Conservation (phyloP, 345 rosid genomes). For the Eucalyptus pauciflora region DNA sequence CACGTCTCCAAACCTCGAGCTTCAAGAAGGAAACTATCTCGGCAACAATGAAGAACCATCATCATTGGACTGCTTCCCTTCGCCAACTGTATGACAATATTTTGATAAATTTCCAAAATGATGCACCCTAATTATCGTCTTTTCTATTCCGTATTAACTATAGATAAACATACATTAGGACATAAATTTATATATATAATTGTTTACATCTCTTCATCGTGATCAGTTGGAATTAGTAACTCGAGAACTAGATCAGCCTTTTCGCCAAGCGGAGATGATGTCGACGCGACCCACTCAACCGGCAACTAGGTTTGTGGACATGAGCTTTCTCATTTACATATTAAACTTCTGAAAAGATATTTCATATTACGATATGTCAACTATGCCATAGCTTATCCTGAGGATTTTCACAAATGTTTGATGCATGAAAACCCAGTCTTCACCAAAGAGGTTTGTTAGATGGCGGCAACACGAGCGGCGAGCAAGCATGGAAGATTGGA, state of each 20-base stretch:
- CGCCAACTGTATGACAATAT: background rate
- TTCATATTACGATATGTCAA: background rate
- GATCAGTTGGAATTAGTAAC: background rate
- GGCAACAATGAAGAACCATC: background rate
- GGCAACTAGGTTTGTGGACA: background rate
- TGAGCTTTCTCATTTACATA: background rate
- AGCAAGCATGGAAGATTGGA: background rate
- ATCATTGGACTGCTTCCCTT: background rate
- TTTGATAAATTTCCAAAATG: background rate
- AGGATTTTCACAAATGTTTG: background rate
- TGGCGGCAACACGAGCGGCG: background rate
- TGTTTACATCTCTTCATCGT: background rate
- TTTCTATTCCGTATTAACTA: background rate
- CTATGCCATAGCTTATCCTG: background rate
- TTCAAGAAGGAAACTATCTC: background rate
- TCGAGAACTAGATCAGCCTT: background rate
- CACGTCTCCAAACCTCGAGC: background rate
- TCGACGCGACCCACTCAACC: background rate
- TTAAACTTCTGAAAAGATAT: background rate
- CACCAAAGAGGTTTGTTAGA: background rate
- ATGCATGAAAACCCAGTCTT: background rate
- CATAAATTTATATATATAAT: background rate
- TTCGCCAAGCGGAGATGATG: background rate
- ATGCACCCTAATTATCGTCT: background rate
- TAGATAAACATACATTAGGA: background rate